Percentiles rank a stretch among this genome's conserved stretches.
These are phyloP conservation scores for Cladophialophora carrionii DNA, from an alignment of 2,329 filamentous ascomycete genomes.

Conservation along the genomic window DNA sequence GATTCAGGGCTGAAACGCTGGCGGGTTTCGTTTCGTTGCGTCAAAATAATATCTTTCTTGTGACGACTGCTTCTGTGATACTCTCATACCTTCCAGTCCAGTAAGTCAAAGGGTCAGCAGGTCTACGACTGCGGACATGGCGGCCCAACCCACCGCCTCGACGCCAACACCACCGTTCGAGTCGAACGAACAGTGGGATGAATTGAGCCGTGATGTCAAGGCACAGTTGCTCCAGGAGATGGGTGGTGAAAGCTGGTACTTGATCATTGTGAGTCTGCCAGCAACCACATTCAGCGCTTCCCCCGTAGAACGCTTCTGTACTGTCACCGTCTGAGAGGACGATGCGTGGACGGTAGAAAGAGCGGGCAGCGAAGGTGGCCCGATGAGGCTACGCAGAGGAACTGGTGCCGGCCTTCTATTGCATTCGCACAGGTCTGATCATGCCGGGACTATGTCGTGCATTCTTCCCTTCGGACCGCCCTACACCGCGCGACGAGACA, in stretches of 20 bases:
- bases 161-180: conserved; percentile 7
- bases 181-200: conserved; percentile 34
- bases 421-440: no score
- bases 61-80: neutral
- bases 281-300: conserved; percentile 44
- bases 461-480: no score
- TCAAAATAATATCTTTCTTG: no score
- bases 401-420: no score
- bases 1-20: no score
- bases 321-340: neutral
- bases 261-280: conserved; percentile 46
- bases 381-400: no score
- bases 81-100: neutral
- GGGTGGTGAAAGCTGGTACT: conserved; percentile 63
- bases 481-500: neutral
- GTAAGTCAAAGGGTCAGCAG: neutral
- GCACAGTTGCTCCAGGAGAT: conserved; percentile 50
- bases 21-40: no score
- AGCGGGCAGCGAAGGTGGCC: no score
- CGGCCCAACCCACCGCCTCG: neutral
- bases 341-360: no score
- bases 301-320: conserved; percentile 4
- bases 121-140: neutral
- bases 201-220: conserved; percentile 40
- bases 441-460: no score